These are phyloP conservation scores for Grigorovia yakushimaensis DNA, from an alignment of 805 yeast genomes.

Conservation along the genomic window DNA sequence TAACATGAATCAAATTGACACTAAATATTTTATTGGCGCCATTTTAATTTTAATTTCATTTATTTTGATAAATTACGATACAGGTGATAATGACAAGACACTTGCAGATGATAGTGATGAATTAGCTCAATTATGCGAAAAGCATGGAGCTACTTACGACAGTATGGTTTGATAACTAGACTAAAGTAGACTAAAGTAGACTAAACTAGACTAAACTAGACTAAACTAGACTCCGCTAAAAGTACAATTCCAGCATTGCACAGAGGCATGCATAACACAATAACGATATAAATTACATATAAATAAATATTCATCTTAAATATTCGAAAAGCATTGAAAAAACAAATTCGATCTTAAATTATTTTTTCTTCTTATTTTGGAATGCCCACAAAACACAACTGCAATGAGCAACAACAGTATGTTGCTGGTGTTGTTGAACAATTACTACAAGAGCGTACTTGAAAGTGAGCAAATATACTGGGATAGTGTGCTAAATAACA, in stretches of 20 bases:
- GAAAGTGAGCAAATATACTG: constrained; percentile 21
- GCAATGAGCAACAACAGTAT: background rate
- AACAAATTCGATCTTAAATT: no score
- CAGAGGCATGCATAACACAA: background rate
- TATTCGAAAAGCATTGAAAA: background rate
- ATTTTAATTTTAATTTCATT: constrained; percentile 65
- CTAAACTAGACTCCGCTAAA: no score
- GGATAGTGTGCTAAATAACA: constrained; percentile 1
- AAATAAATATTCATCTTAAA: background rate
- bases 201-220: no score
- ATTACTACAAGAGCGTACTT: constrained; percentile 23
- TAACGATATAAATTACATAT: background rate
- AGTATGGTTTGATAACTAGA: background rate
- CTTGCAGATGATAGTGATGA: background rate
- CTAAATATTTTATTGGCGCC: constrained; percentile 68
- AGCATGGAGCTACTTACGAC: background rate
- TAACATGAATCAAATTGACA: constrained; percentile 44
- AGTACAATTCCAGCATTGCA: background rate
- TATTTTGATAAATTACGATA: constrained; percentile 48
- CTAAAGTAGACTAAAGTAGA: no score
- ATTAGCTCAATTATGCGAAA: background rate
- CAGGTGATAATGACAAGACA: background rate
- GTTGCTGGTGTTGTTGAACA: background rate
- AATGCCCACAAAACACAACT: background rate
- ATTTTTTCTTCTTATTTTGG: no score